Evolutionary conservation across 768 basidiomycete genomes (phyloP).

Genomic region (Tylopilus vinaceipallidus): DNA sequence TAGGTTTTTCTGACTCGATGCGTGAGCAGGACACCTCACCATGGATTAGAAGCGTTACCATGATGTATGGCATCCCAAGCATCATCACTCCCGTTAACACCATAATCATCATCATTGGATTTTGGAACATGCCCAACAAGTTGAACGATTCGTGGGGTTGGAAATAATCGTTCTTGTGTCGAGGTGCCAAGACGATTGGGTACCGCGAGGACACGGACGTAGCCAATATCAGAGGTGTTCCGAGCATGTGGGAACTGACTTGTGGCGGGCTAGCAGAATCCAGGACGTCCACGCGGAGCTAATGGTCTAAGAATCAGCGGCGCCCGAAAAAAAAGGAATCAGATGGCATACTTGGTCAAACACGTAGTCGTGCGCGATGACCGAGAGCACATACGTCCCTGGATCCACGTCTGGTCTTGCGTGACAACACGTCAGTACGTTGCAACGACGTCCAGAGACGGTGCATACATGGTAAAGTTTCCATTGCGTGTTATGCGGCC

Average conservation of each 20-base stretch:
- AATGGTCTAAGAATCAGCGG: constrained; percentile 1
- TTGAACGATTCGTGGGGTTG: constrained; percentile 72
- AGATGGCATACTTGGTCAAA: constrained; percentile 63
- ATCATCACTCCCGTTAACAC: constrained; percentile 62
- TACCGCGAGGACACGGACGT: constrained; percentile 55
- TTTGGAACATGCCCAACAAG: constrained; percentile 71
- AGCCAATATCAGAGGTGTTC: constrained; percentile 64
- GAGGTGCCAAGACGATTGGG: constrained; percentile 57
- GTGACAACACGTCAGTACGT: constrained; percentile 10
- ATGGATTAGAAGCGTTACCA: constrained; percentile 42
- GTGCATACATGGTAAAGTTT: constrained; percentile 62
- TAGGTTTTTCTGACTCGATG: constrained; percentile 59
- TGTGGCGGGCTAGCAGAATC: constrained; percentile 44
- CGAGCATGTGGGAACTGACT: constrained; percentile 61
- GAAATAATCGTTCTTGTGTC: constrained; percentile 61
- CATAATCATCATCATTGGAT: constrained; percentile 85
- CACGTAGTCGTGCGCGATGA: constrained; percentile 59
- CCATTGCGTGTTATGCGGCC: constrained; percentile 59
- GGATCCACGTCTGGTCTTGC: constrained; percentile 62
- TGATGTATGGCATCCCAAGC: constrained; percentile 72
- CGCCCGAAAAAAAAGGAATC: background rate
- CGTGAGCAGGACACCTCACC: constrained; percentile 6
- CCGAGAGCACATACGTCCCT: constrained; percentile 69
- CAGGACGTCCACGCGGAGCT: constrained; percentile 71
- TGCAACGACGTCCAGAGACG: background rate